Evolutionary conservation across 1,139 yeast species (phyloP), one percentile per base, ranked within the genome.

Genomic region (Yamadazyma pseudoaaseri): DNA sequence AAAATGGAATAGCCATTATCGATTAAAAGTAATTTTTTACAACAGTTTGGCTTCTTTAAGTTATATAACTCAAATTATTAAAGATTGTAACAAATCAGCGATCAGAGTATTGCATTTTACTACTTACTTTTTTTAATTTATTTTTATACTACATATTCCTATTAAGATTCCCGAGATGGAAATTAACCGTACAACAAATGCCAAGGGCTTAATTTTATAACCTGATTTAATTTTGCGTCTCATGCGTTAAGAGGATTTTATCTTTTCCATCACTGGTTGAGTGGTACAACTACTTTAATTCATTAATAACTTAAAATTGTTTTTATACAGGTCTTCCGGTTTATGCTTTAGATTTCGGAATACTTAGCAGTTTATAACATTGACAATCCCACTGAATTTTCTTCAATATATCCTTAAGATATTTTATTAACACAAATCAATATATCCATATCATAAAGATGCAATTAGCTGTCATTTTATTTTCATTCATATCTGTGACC

Each of bases 1-100:
- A 49, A 29, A 52, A 52, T 20, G 54, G 53, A 16, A 52, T 47
- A 8, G 41, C 34, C 45, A 43, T 43, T 6, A 8, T 25, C 7
- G 12, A 22, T 22, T 11, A 22, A 6, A 6, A 18, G 7, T 7
- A 18, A 18, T 18, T 18, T 18, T 7, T 18, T 18, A 10, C 21
- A 18, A 18, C n/a, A n/a, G n/a, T n/a, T n/a, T n/a, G n/a, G n/a
- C n/a, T n/a, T n/a, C n/a, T n/a, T n/a, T n/a, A n/a, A n/a, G n/a
- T n/a, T n/a, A n/a, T n/a, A n/a, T n/a, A n/a, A n/a, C n/a, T n/a
- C n/a, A n/a, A n/a, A n/a, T n/a, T n/a, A n/a, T n/a, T n/a, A n/a
- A 10, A 15, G 9, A 26, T 10, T 8, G 18, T 26, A 26, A 14
- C 29, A 16, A 26, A 26, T 26, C 29, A 26, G 13, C 7, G 29